Evolutionary conservation across 2,329 filamentous ascomycete genomes (phyloP).

Genomic region (Neospermospora avenae): DNA sequence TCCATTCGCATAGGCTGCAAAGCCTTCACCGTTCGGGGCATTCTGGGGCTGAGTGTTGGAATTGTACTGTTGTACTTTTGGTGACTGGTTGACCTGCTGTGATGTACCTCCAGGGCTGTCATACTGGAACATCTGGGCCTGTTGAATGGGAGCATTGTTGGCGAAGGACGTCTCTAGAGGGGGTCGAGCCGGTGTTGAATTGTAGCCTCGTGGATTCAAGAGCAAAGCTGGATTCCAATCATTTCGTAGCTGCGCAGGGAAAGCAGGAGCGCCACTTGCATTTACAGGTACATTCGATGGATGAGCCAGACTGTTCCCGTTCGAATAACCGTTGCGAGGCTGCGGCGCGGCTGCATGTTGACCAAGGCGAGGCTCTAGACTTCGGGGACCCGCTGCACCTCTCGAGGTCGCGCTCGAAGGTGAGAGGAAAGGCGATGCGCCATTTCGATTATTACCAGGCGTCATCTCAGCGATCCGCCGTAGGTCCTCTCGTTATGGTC

Average conservation of each 20-base stretch:
- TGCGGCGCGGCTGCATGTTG: slow-evolving; percentile 1
- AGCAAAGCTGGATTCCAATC: slow-evolving; percentile 42
- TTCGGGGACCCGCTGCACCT: neutral
- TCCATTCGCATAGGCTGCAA: slow-evolving; percentile 24
- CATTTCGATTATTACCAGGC: slow-evolving; percentile 9
- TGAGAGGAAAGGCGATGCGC: neutral
- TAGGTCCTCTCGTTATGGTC: slow-evolving; percentile 18
- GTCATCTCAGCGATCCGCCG: slow-evolving; percentile 34
- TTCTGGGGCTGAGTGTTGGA: too few relatives aligned
- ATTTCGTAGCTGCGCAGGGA: slow-evolving; percentile 9
- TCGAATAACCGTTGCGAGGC: slow-evolving; percentile 28
- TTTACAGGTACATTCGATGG: slow-evolving; percentile 21
- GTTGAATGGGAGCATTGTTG: slow-evolving; percentile 10
- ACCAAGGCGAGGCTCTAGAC: slow-evolving; percentile 20
- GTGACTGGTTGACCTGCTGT: slow-evolving; percentile 9
- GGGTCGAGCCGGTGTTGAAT: slow-evolving; percentile 16
- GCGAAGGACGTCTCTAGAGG: slow-evolving; percentile 15
- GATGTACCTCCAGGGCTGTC: slow-evolving; percentile 28
- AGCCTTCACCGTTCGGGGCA: slow-evolving; percentile 9
- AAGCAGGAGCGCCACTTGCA: slow-evolving; percentile 21
- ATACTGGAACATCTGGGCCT: slow-evolving; percentile 30
- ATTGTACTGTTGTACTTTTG: slow-evolving; percentile 1
- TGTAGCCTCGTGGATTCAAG: slow-evolving; percentile 41
- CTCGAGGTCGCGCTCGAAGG: neutral
- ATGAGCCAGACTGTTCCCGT: slow-evolving; percentile 27